Conservation (phyloP, 805 yeast genomes). For the Ogataea neopini region DNA sequence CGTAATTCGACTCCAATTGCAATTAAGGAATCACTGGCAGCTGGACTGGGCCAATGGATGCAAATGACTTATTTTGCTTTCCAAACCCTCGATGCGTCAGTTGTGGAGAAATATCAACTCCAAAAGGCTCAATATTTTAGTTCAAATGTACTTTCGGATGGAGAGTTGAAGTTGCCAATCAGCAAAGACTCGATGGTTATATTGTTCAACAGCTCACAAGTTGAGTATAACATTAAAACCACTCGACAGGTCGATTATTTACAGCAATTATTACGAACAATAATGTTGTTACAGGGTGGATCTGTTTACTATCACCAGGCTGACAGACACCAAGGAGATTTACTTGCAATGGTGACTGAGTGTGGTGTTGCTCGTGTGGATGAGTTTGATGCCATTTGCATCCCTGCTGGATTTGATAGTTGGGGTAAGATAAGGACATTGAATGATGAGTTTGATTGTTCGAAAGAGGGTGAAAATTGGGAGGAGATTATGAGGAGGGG, state of each 20-base stretch:
- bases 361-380: conserved; percentile 3
- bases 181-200: conserved; percentile 6
- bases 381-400: conserved; percentile 26
- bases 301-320: conserved; percentile 12
- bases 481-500: not conserved
- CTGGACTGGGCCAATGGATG: not conserved
- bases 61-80: not conserved
- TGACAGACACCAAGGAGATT: not conserved
- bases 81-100: not conserved
- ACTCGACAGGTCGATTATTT: conserved; percentile 25
- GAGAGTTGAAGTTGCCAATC: not conserved
- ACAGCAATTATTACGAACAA: conserved; percentile 28
- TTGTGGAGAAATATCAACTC: not conserved
- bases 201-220: conserved; percentile 12
- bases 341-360: not conserved
- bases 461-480: conserved; percentile 12
- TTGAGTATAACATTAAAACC: conserved; percentile 21
- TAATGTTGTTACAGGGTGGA: conserved; percentile 18
- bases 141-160: not conserved
- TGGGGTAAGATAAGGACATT: conserved; percentile 48
- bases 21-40: not conserved
- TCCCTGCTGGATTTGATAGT: conserved; percentile 55
- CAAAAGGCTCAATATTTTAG: conserved; percentile 1
- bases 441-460: conserved; percentile 36
- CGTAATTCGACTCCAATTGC: not conserved